Evolutionary conservation across 176 grass and related monocot genomes (phyloP).

Genomic region (Melocanna baccifera): DNA sequence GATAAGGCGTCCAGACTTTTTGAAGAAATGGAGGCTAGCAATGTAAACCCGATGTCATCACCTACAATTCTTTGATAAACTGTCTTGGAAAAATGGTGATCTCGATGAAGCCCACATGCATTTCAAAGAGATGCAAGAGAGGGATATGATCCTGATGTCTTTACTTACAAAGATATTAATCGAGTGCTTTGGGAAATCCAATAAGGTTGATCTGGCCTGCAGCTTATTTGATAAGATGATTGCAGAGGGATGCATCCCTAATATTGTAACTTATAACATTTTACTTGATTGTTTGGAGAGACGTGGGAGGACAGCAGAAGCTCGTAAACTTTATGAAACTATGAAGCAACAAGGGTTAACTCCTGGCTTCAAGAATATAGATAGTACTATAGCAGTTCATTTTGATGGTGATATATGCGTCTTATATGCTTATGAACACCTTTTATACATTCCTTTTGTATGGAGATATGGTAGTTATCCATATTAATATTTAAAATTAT

Average conservation of each 20-base stretch:
- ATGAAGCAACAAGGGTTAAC: constrained; percentile 71
- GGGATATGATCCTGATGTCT: constrained; percentile 88
- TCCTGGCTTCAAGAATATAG: no score
- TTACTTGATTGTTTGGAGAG: constrained; percentile 93
- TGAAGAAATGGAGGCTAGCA: constrained; percentile 73
- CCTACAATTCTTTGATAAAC: constrained; percentile 97
- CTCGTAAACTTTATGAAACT: constrained; percentile 57
- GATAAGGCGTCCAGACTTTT: constrained; percentile 69
- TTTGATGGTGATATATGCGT: no score
- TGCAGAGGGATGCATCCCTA: constrained; percentile 62
- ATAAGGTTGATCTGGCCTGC: constrained; percentile 89
- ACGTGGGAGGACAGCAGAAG: constrained; percentile 59
- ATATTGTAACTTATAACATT: constrained; percentile 97
- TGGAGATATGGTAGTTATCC: no score
- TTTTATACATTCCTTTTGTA: no score
- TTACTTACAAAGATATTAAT: constrained; percentile 92
- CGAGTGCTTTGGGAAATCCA: constrained; percentile 95
- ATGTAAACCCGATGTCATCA: constrained; percentile 76
- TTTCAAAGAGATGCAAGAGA: constrained; percentile 98
- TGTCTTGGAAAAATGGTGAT: constrained; percentile 88
- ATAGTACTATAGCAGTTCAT: no score
- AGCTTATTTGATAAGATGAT: constrained; percentile 88
- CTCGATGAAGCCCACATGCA: constrained; percentile 83
- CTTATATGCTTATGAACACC: no score
- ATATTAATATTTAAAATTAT: no score